phyloP scores from a whole-genome alignment of 2,329 filamentous ascomycete genomes.

The Arthrobotrys megalospora region DNA sequence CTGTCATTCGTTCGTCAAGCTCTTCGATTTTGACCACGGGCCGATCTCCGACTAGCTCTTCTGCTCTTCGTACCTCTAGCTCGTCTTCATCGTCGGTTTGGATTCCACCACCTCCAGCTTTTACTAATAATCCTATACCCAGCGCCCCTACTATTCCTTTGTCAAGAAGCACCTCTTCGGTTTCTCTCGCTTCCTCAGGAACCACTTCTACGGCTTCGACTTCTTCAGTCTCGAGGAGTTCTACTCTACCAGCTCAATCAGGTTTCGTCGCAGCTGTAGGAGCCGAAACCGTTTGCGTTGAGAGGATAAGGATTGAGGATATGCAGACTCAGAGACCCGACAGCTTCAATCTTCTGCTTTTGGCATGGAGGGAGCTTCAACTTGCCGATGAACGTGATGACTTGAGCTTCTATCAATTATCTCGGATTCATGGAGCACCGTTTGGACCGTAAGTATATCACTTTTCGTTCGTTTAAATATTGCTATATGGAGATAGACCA shows the following conservation, averaged over 20 bases:
- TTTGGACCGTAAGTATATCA: slow-evolving; percentile 57
- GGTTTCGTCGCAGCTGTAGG: slow-evolving; percentile 37
- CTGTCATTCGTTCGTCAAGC: background rate
- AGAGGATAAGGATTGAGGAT: slow-evolving; percentile 54
- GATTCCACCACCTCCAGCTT: slow-evolving; percentile 25
- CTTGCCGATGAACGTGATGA: slow-evolving; percentile 56
- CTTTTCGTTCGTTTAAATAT: background rate
- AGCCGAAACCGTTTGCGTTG: slow-evolving; percentile 44
- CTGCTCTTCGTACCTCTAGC: background rate
- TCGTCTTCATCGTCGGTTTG: background rate
- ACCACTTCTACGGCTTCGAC: background rate
- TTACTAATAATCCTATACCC: background rate
- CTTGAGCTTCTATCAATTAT: slow-evolving; percentile 59
- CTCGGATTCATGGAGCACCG: slow-evolving; percentile 62
- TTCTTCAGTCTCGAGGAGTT: background rate
- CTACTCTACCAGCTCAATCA: background rate
- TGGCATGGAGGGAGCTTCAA: slow-evolving; percentile 61
- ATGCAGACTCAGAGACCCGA: slow-evolving; percentile 48
- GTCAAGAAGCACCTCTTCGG: background rate
- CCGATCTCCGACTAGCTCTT: background rate
- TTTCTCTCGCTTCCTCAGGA: background rate
- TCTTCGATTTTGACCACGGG: background rate
- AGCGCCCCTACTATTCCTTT: background rate
- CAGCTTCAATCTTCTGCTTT: slow-evolving; percentile 62
- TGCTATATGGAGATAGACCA: background rate